Base-by-base conservation (phyloP, 768 basidiomycete genomes). In the Mycena latifolia region DNA sequence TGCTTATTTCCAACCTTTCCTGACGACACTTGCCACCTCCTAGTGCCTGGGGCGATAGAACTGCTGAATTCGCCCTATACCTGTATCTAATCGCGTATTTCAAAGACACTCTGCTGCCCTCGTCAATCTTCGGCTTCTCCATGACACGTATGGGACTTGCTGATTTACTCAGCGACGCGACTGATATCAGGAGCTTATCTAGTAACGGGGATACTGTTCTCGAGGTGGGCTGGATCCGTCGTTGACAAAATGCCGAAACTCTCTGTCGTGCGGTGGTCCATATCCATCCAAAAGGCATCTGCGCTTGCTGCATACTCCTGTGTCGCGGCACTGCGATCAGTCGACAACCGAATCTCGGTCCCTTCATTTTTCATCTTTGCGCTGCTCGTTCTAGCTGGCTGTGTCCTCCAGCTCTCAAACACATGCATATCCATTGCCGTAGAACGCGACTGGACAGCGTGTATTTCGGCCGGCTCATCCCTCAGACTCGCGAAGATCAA, bases 361-460 rank as follows among this genome's bases (percentile, higher is more conserved):
- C n/a, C 65, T 52, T 47, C 77, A 12, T 76, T 76, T 63, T 58
- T 73, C 8, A 67, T 81, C 45, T 82, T 84, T 39, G 69, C 74
- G 0, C 37, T 77, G 24, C 76, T 84, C 27, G 70, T 80, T 20
- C 5, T 81, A 18, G 67, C 69, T 1, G 79, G 79, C 8, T 80
- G 79, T 55, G 51, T 77, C 10, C 75, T 83, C 29, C 77, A 80
- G 31, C 67, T 86, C 0, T 77, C 85, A 0, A 81, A 77, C 20
- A 79, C 79, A 4, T 76, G 79, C 17, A 80, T 84, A 35, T 77
- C 81, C 0, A 79, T 86, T 1, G 80, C 83, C 0, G 76, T 87
- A 25, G 82, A 87, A 67, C 73, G 85, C 15, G 86, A 88, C 61
- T 88, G 86, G 86, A 83, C 81, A 0, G 79, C 80, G 0, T 73